These are phyloP conservation scores for Claviceps sorghi DNA, from an alignment of 2,329 filamentous ascomycete genomes.

Conservation along the genomic window DNA sequence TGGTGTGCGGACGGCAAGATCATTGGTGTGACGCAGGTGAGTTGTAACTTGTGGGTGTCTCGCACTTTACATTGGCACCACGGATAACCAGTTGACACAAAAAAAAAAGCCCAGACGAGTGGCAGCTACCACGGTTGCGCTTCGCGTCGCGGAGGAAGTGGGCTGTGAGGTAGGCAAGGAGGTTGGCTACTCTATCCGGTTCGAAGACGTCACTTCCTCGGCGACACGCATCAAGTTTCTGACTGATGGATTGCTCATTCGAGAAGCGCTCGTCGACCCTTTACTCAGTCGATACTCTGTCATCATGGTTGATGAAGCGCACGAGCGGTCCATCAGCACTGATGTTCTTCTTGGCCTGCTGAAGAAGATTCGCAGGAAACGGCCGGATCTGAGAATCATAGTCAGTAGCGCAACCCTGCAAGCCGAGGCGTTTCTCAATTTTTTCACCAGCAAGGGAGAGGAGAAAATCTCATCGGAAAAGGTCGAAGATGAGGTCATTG, in stretches of 20 bases:
- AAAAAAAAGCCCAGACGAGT: constrained; percentile 61
- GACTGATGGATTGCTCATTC: constrained; percentile 79
- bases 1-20: constrained; percentile 76
- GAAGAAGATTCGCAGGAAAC: constrained; percentile 73
- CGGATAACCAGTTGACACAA: background rate
- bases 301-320: constrained; percentile 95
- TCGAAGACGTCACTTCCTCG: constrained; percentile 82
- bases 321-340: constrained; percentile 84
- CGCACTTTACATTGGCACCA: background rate
- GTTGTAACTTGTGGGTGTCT: constrained; percentile 10
- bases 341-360: constrained; percentile 80
- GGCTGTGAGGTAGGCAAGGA: constrained; percentile 77
- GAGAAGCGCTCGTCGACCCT: constrained; percentile 88
- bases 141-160: constrained; percentile 79
- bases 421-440: constrained; percentile 69
- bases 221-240: constrained; percentile 86
- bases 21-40: constrained; percentile 80
- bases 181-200: constrained; percentile 80
- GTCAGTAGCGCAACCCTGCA: constrained; percentile 90
- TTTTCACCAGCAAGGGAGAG: constrained; percentile 44
- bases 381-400: constrained; percentile 72
- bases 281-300: constrained; percentile 81
- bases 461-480: constrained; percentile 15
- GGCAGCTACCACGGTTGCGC: constrained; percentile 78
- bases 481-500: constrained; percentile 13